Percentiles rank a stretch among this genome's conserved stretches.
Evolutionary conservation across 2,329 filamentous ascomycete genomes (phyloP).

Genomic region (Penicillium sp.): DNA sequence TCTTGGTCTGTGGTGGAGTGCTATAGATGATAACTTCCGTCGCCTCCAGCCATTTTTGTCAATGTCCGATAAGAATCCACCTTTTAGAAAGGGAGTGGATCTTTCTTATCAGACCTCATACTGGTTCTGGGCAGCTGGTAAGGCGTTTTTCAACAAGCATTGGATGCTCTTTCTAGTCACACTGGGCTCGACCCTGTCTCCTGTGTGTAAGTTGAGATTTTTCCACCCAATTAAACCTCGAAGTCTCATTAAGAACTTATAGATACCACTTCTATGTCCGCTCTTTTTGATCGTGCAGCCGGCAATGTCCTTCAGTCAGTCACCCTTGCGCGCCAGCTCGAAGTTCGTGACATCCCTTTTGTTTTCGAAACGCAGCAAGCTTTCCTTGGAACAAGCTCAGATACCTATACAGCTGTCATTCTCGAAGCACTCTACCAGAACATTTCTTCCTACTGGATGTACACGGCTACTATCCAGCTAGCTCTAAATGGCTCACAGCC

Average conservation of each 20-base stretch:
- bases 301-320: constrained; percentile 7
- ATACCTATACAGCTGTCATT: constrained; percentile 5
- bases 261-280: constrained; percentile 19
- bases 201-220: constrained; percentile 12
- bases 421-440: constrained; percentile 10
- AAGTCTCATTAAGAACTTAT: neutral
- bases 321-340: constrained; percentile 4
- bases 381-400: neutral
- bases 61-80: constrained; percentile 6
- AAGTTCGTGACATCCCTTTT: constrained; percentile 15
- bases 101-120: constrained; percentile 17
- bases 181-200: constrained; percentile 8
- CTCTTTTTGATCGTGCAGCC: constrained; percentile 13
- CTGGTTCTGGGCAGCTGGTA: constrained; percentile 16
- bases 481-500: constrained; percentile 17
- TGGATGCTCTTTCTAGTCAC: constrained; percentile 15
- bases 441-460: constrained; percentile 17
- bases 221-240: neutral
- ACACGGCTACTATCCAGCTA: constrained; percentile 17
- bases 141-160: constrained; percentile 14
- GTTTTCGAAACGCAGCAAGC: constrained; percentile 6
- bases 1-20: constrained; percentile 20
- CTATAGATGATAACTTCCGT: constrained; percentile 18
- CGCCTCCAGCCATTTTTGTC: constrained; percentile 13
- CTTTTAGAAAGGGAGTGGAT: neutral